Conservation (phyloP, 2,329 filamentous ascomycete genomes). For the Arthrobotrys musiformis region DNA sequence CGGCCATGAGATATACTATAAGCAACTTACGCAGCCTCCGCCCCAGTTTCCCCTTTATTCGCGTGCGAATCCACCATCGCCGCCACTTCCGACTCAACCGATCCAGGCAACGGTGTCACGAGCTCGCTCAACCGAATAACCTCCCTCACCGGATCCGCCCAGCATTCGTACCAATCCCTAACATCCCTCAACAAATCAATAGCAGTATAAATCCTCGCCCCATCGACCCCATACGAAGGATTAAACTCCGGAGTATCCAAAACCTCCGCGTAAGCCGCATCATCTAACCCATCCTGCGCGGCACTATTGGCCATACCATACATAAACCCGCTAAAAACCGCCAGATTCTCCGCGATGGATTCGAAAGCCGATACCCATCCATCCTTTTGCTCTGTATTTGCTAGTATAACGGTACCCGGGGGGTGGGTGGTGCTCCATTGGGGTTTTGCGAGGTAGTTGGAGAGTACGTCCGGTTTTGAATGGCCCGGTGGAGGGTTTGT, state of each 20-base stretch:
- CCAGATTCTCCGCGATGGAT: not conserved
- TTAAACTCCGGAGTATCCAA: not conserved
- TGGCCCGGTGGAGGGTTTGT: not conserved
- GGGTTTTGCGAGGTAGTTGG: not conserved
- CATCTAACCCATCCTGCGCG: not conserved
- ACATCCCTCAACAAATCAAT: conserved; percentile 3
- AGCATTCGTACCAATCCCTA: conserved; percentile 21
- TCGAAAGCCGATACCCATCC: not conserved
- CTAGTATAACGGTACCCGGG: not conserved
- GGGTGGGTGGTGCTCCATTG: not conserved
- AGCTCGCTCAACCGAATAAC: not conserved
- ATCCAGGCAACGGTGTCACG: conserved; percentile 4
- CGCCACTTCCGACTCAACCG: not conserved
- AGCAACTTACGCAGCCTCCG: not conserved
- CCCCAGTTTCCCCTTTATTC: not conserved
- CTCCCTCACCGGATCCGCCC: not conserved
- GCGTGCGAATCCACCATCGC: no score
- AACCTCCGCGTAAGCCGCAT: not conserved
- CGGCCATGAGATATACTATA: not conserved
- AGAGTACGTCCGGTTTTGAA: not conserved
- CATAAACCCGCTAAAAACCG: not conserved
- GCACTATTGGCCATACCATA: not conserved
- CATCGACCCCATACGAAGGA: not conserved
- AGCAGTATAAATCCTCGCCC: not conserved
- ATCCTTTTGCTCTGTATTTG: not conserved